Base-by-base conservation (phyloP, 441 rosid genomes). In the Adansonia grandidieri region DNA sequence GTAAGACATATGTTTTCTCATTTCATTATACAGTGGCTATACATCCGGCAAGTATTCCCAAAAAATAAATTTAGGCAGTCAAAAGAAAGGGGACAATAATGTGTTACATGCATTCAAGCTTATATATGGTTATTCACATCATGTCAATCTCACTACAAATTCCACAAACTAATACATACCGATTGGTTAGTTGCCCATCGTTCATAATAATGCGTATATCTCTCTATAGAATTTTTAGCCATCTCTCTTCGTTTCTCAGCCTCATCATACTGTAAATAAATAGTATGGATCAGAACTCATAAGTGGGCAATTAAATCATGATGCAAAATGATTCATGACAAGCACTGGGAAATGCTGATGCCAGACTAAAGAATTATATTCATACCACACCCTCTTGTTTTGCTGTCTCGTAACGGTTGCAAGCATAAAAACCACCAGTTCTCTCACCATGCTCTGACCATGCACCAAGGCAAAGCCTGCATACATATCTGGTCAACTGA, bases 141-240 rank as follows among this genome's bases (percentile, higher is more conserved):
- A 68, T 53, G 69, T 51, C 42, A 71, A 17, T 20, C 13, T 20
- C 47, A 71, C 66, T 56, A 82, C n/a, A 44, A 32, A 51, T 67
- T 61, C 28, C 22, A 57, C 22, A 60, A 71, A 76, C 53, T 47
- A 17, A 53, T 77, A 83, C 89, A 63, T 83, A 92, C 96, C 66
- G 88, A 88, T 83, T 92, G 94, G 80, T 92, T 92, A 76, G 92
- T 92, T 5, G 93, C 96, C 96, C 96, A 92, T 79, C 96, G 83
- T 80, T 92, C 96, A 82, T 92, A 92, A 85, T 90, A 92, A 79
- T 92, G 96, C 74, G 96, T 92, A 80, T 92, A 92, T 89, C 88
- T 85, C 88, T 92, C 96, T 66, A 92, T 74, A 64, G 96, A 92
- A 78, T 90, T 89, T 71, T 90, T 90, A 9, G 96, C 96, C 96